Conservation (phyloP, 805 yeast species). For the Yarrowia phangngaensis region DNA sequence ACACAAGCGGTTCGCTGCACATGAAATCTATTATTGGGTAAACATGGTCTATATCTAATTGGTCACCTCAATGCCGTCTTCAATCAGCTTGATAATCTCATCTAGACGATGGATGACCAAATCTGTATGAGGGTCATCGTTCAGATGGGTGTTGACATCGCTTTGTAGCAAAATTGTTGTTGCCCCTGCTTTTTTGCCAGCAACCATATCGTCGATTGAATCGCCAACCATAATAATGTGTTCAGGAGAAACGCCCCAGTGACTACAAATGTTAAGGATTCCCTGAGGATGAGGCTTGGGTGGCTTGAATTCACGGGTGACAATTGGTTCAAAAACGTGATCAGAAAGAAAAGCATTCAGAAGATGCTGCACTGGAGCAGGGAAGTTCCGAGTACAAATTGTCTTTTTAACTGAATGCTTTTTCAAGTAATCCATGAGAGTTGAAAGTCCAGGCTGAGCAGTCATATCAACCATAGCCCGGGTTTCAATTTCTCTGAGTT, state of each 20-base stretch:
- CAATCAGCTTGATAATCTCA: constrained; percentile 41
- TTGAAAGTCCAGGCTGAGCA: constrained; percentile 47
- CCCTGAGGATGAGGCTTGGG: constrained; percentile 70
- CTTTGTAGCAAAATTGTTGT: constrained; percentile 53
- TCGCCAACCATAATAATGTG: constrained; percentile 69
- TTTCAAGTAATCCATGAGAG: constrained; percentile 42
- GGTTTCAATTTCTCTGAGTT: constrained; percentile 53
- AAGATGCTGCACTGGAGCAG: constrained; percentile 54
- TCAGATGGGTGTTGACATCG: constrained; percentile 48
- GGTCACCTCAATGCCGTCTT: constrained; percentile 39
- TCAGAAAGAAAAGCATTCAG: constrained; percentile 45
- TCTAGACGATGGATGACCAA: constrained; percentile 40
- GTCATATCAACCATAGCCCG: constrained; percentile 58
- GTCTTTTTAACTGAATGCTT: constrained; percentile 44
- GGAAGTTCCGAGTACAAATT: constrained; percentile 61
- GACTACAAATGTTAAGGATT: constrained; percentile 50
- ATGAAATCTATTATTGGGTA: too few species aligned
- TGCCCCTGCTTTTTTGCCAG: constrained; percentile 63
- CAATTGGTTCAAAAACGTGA: constrained; percentile 48
- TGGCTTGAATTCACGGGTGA: constrained; percentile 63
- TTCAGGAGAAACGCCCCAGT: constrained; percentile 45
- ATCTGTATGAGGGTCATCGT: constrained; percentile 42
- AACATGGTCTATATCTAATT: neutral
- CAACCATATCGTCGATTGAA: constrained; percentile 62
- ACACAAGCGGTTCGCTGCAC: too few species aligned